phyloP scores from a whole-genome alignment of 2,329 filamentous ascomycete genomes.

The Alternaria atra region DNA sequence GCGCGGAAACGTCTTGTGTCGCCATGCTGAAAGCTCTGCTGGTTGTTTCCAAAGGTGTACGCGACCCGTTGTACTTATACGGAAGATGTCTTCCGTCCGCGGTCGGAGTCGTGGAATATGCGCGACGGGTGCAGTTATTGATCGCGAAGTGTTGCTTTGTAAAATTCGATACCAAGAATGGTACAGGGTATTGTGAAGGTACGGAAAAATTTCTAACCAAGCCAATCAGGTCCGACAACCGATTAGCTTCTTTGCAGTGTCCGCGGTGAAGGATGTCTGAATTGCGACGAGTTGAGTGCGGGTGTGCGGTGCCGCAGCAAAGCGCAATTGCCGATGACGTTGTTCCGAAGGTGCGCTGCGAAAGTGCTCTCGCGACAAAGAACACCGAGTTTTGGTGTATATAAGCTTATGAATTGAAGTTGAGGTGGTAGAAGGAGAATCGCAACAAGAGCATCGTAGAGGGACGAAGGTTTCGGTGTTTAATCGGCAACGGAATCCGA shows the following conservation, averaged over 20 bases:
- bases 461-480: constrained; percentile 29
- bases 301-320: constrained; percentile 9
- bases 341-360: constrained; percentile 27
- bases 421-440: constrained; percentile 23
- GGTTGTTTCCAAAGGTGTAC: background rate
- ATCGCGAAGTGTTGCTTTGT: constrained; percentile 5
- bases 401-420: constrained; percentile 23
- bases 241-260: constrained; percentile 5
- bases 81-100: constrained; percentile 28
- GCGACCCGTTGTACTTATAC: constrained; percentile 9
- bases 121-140: constrained; percentile 23
- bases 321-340: constrained; percentile 23
- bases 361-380: constrained; percentile 30
- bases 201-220: constrained; percentile 15
- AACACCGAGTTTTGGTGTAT: constrained; percentile 20
- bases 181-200: constrained; percentile 1
- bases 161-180: constrained; percentile 2
- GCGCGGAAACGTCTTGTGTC: constrained; percentile 40
- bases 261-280: constrained; percentile 3
- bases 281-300: constrained; percentile 10
- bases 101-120: constrained; percentile 18
- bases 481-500: constrained; percentile 33
- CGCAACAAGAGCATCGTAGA: constrained; percentile 29
- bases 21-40: constrained; percentile 28
- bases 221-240: constrained; percentile 5